These are phyloP conservation scores for Heimioporus sp. DNA, from an alignment of 768 basidiomycete genomes.

Conservation along the genomic window DNA sequence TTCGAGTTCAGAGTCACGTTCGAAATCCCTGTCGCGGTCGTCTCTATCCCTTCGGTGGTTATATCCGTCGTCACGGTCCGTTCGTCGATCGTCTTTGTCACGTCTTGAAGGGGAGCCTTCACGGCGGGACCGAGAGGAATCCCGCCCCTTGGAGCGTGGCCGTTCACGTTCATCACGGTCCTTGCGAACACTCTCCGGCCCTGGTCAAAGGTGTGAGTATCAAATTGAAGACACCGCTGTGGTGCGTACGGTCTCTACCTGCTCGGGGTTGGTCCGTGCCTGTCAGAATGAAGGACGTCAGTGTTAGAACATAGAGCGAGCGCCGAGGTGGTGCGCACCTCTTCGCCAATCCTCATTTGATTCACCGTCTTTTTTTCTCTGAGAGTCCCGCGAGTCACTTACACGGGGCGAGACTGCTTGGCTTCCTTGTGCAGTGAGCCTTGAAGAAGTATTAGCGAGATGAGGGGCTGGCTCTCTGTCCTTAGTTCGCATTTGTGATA, in stretches of 20 bases:
- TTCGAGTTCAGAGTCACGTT: conserved; percentile 54
- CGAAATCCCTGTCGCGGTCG: conserved; percentile 41
- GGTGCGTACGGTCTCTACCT: conserved; percentile 56
- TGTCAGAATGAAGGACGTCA: conserved; percentile 18
- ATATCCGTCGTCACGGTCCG: conserved; percentile 32
- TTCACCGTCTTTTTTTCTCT: conserved; percentile 71
- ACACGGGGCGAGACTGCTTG: conserved; percentile 45
- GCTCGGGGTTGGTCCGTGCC: conserved; percentile 50
- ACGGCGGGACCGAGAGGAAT: conserved; percentile 58
- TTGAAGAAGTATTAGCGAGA: conserved; percentile 42
- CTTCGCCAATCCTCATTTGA: conserved; percentile 82
- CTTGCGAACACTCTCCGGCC: conserved; percentile 51
- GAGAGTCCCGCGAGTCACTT: conserved; percentile 55
- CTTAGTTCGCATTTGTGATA: conserved; percentile 52
- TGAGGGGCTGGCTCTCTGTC: conserved; percentile 70
- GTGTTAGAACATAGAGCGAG: neutral
- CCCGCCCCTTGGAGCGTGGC: conserved; percentile 61
- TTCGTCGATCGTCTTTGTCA: conserved; percentile 42
- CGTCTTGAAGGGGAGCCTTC: conserved; percentile 55
- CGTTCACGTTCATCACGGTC: conserved; percentile 64
- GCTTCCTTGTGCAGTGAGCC: conserved; percentile 36
- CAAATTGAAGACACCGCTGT: neutral
- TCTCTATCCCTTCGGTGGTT: conserved; percentile 30
- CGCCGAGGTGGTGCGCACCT: conserved; percentile 45
- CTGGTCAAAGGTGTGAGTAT: conserved; percentile 31